Evolutionary conservation across 1,139 yeast genomes (phyloP).

Genomic region (Suhomyces guaymorum): DNA sequence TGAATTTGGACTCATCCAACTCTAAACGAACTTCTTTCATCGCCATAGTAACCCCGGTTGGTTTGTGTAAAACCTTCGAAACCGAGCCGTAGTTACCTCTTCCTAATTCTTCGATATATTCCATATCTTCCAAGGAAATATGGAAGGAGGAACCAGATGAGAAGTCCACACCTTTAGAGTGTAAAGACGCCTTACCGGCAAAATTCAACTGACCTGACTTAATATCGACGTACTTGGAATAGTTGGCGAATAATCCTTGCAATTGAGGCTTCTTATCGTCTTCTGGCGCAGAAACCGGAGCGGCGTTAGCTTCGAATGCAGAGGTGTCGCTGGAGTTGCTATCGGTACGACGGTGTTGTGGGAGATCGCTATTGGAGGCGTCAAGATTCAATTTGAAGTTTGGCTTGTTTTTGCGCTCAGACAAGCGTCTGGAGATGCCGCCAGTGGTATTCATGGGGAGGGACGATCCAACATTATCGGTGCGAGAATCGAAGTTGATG

Average conservation of each 20-base stretch:
- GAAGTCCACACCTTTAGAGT: slow-evolving; percentile 89
- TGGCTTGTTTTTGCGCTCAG: slow-evolving; percentile 42
- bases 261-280: slow-evolving; percentile 26
- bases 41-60: slow-evolving; percentile 93
- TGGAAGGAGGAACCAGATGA: slow-evolving; percentile 84
- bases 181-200: slow-evolving; percentile 89
- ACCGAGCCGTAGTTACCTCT: slow-evolving; percentile 97
- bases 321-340: slow-evolving; percentile 2
- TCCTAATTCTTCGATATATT: slow-evolving; percentile 83
- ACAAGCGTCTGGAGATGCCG: slow-evolving; percentile 37
- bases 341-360: slow-evolving; percentile 11
- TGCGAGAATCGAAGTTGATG: slow-evolving; percentile 3
- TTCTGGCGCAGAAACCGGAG: too few relatives aligned
- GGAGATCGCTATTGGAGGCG: slow-evolving; percentile 17
- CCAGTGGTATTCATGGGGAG: slow-evolving; percentile 30
- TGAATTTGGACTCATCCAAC: slow-evolving; percentile 84
- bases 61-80: slow-evolving; percentile 86
- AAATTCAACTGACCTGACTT: slow-evolving; percentile 89
- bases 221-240: slow-evolving; percentile 84
- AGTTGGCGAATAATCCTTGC: slow-evolving; percentile 73
- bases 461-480: slow-evolving; percentile 1
- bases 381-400: slow-evolving; percentile 40
- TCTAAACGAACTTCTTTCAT: slow-evolving; percentile 95
- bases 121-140: slow-evolving; percentile 84
- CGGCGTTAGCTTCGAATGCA: background rate